phyloP scores from a whole-genome alignment of 2,329 filamentous ascomycete genomes.

The Fusarium sp. region DNA sequence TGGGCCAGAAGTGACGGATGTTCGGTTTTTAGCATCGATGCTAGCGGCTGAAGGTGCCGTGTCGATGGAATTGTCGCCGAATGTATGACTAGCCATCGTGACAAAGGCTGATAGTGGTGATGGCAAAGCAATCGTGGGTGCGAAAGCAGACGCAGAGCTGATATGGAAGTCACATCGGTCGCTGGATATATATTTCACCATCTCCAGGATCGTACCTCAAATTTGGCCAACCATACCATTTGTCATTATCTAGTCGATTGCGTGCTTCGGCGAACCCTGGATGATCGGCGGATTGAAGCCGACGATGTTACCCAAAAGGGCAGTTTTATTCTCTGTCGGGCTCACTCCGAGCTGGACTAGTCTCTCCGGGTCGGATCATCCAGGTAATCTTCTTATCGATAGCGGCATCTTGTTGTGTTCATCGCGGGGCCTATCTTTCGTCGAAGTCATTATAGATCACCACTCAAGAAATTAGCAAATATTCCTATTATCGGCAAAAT shows the following conservation, averaged over 20 bases:
- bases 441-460: background rate
- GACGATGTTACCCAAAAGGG: slow-evolving; percentile 8
- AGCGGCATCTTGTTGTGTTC: background rate
- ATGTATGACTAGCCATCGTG: slow-evolving; percentile 1
- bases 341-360: background rate
- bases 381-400: background rate
- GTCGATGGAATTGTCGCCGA: slow-evolving; percentile 2
- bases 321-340: background rate
- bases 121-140: background rate
- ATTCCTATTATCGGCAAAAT: slow-evolving; percentile 1
- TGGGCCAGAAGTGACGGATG: slow-evolving; percentile 4
- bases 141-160: background rate
- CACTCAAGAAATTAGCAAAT: background rate
- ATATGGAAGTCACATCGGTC: background rate
- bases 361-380: background rate
- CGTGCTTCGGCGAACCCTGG: slow-evolving; percentile 14
- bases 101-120: no score
- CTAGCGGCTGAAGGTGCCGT: background rate
- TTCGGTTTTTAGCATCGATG: background rate
- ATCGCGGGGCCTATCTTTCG: background rate
- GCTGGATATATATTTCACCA: background rate
- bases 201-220: background rate
- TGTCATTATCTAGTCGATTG: slow-evolving; percentile 15
- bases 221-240: slow-evolving; percentile 9
- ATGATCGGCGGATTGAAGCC: background rate